Percentiles rank a stretch among this genome's conserved stretches.
phyloP scores from a whole-genome alignment of 2,329 filamentous ascomycete genomes.

The Verticillium dahliae region DNA sequence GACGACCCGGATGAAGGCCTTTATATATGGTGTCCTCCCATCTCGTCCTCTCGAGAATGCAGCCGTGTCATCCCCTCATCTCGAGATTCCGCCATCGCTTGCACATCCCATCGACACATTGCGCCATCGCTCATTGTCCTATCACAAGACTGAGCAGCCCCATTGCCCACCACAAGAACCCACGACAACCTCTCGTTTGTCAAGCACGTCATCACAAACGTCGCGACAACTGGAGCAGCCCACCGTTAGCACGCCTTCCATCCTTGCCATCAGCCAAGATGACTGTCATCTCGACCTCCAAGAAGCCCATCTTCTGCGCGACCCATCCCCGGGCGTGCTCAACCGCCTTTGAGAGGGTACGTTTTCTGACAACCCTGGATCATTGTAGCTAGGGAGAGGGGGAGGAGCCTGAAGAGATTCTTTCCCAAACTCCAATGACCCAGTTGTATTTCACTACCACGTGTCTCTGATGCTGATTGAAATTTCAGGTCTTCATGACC shows the following conservation, averaged over 20 bases:
- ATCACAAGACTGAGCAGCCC: background rate
- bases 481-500: conserved; percentile 85
- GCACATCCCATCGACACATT: background rate
- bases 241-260: background rate
- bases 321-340: conserved; percentile 95
- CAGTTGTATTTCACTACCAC: background rate
- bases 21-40: conserved; percentile 1
- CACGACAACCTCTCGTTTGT: background rate
- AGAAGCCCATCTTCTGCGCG: conserved; percentile 73
- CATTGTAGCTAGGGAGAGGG: background rate
- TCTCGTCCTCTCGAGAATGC: background rate
- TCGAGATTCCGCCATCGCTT: conserved; percentile 1
- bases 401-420: background rate
- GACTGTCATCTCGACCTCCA: background rate
- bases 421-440: background rate
- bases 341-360: conserved; percentile 91
- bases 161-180: background rate
- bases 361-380: conserved; percentile 17
- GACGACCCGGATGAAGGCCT: background rate
- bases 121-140: background rate
- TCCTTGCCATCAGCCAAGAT: background rate
- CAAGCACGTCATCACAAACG: background rate
- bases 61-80: background rate
- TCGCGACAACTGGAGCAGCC: background rate
- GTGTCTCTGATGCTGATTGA: conserved; percentile 3